Conservation (phyloP, 1,139 yeast genomes). For the Lipomyces yarrowii region DNA sequence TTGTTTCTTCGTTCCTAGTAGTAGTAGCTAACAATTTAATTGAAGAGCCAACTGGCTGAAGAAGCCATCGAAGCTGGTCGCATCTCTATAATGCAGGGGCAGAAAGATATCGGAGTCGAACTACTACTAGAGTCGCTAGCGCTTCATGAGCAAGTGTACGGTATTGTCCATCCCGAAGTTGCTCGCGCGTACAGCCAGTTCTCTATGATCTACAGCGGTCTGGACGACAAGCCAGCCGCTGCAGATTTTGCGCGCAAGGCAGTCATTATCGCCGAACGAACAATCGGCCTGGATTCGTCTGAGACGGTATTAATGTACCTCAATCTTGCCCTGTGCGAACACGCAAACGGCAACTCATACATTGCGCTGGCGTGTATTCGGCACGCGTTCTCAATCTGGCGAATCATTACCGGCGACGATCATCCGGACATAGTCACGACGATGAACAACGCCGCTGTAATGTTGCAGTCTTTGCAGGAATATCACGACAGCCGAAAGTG, state of each 20-base stretch:
- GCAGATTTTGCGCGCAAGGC: conserved; percentile 72
- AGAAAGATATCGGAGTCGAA: conserved; percentile 42
- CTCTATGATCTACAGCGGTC: conserved; percentile 67
- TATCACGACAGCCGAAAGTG: conserved; percentile 53
- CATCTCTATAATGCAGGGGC: conserved; percentile 39
- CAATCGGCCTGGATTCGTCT: conserved; percentile 75
- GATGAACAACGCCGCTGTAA: conserved; percentile 63
- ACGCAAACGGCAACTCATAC: conserved; percentile 57
- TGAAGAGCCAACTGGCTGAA: conserved; percentile 67
- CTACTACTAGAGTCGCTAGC: conserved; percentile 70
- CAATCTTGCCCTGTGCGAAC: conserved; percentile 75
- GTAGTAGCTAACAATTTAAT: background rate
- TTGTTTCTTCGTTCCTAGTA: too few relatives aligned
- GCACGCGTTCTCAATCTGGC: conserved; percentile 64
- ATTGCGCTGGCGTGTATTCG: conserved; percentile 66
- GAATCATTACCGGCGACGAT: conserved; percentile 52
- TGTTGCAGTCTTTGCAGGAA: conserved; percentile 58
- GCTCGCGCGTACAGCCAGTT: conserved; percentile 68
- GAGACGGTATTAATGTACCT: conserved; percentile 73
- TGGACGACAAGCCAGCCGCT: conserved; percentile 61
- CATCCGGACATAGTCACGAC: conserved; percentile 75
- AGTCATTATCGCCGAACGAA: conserved; percentile 73
- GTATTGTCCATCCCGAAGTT: conserved; percentile 76
- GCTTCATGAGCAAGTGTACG: conserved; percentile 82
- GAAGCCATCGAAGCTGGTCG: conserved; percentile 69